Evolutionary conservation across 805 yeast genomes (phyloP).

Genomic region (Ogataea paradorogensis): DNA sequence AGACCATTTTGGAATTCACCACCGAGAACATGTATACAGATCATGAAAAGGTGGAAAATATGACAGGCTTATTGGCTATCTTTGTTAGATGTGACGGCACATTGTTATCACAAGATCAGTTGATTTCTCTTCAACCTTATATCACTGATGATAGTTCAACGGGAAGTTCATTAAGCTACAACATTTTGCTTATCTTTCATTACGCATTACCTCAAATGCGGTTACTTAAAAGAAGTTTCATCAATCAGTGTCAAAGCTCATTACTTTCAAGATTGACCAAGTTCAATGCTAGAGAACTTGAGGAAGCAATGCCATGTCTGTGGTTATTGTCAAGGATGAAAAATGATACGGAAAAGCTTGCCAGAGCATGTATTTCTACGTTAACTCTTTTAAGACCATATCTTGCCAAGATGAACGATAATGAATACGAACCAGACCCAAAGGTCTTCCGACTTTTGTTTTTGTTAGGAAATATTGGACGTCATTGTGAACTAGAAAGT

Average conservation of each 20-base stretch:
- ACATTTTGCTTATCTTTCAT: constrained; percentile 54
- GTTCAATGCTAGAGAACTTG: constrained; percentile 56
- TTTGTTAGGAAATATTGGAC: constrained; percentile 68
- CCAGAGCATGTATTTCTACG: constrained; percentile 64
- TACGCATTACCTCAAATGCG: constrained; percentile 43
- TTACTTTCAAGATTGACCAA: constrained; percentile 58
- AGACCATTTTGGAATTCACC: constrained; percentile 35
- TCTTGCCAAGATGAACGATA: constrained; percentile 26
- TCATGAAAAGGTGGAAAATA: constrained; percentile 30
- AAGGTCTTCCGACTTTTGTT: constrained; percentile 56
- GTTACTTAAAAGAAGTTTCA: constrained; percentile 49
- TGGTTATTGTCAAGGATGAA: constrained; percentile 53
- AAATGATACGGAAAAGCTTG: constrained; percentile 46
- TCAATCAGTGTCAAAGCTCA: constrained; percentile 46
- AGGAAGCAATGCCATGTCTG: constrained; percentile 71
- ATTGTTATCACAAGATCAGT: constrained; percentile 63
- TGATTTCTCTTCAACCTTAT: constrained; percentile 63
- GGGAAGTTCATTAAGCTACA: constrained; percentile 41
- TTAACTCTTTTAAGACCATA: constrained; percentile 49
- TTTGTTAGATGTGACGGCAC: constrained; percentile 52
- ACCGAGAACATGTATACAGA: constrained; percentile 35
- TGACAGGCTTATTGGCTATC: constrained; percentile 51
- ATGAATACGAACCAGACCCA: constrained; percentile 35
- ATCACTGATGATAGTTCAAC: constrained; percentile 47
- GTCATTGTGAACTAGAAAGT: constrained; percentile 59